Base-by-base conservation (phyloP, 1,139 yeast genomes). In the Scheffersomyces cryptocercus region DNA sequence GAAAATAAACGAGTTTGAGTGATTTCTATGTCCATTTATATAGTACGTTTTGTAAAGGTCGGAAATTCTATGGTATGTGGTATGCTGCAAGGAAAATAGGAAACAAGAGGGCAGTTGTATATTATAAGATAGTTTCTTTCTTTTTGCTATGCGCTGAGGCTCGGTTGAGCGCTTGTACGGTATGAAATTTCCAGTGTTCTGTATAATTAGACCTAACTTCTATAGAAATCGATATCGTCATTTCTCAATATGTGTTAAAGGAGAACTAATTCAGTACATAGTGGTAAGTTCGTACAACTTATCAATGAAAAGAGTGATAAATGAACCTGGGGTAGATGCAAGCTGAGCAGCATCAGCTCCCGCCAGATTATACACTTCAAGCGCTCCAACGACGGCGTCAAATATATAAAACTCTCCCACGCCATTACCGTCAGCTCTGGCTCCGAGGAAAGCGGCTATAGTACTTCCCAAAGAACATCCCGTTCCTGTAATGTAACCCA, bases 391-490 rank as follows among this genome's bases (percentile, higher is more conserved):
- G 1, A 82, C 79, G 0, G 88, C 83, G 7, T 62, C 60, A 47
- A 70, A 77, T 1, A 76, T 56, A 1, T 39, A 35, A 8, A 38
- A 32, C 11, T 46, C 41, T 12, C 45, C 29, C 4, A 30, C 28
- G 8, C 35, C 32, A 15, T 36, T 28, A 2, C 58, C 60, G 29
- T 64, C 66, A 0, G 70, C 68, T 33, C 64, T 58, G 3, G 82
- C 78, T 4, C 83, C 83, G 7, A 83, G 57, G 51, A 73, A 77
- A 1, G 88, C 73, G 0, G 88, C 84, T 43, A 89, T 79, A 0
- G 82, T 77, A 40, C 93, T 83, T 1, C 96, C 96, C 38, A 89
- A 68, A 0, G 93, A 79, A 52, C 97, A 91, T 0, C 97, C 98
- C 2, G 95, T 77, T 0, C 96, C 97, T 0, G 97, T 90, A n/a